Evolutionary conservation across 768 basidiomycete species (phyloP).

Genomic region (Boletus fagicola): DNA sequence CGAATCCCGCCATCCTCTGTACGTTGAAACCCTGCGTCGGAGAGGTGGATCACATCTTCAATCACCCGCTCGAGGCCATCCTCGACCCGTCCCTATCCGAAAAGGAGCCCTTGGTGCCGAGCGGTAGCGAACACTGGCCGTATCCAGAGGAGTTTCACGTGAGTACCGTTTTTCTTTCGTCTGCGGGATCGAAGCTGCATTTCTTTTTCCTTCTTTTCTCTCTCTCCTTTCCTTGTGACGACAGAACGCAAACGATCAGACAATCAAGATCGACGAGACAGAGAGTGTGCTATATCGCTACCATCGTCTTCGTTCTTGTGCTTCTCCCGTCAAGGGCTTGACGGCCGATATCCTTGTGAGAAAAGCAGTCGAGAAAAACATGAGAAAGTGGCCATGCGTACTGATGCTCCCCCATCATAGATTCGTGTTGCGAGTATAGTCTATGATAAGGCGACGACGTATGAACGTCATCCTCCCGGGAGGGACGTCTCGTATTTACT

Average conservation of each 20-base stretch:
- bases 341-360: constrained; percentile 80
- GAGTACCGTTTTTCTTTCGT: constrained; percentile 26
- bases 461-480: constrained; percentile 55
- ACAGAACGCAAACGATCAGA: constrained; percentile 56
- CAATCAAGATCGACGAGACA: constrained; percentile 42
- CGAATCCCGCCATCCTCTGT: constrained; percentile 48
- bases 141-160: constrained; percentile 75
- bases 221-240: not conserved
- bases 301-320: constrained; percentile 77
- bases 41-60: constrained; percentile 81
- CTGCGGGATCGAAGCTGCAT: not conserved
- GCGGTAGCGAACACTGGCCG: constrained; percentile 73
- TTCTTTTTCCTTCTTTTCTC: not conserved
- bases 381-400: not conserved
- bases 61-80: constrained; percentile 71
- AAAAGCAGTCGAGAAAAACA: not conserved
- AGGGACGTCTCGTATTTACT: constrained; percentile 39
- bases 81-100: constrained; percentile 54
- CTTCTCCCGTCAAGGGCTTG: constrained; percentile 81
- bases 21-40: constrained; percentile 52
- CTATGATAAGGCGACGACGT: constrained; percentile 49
- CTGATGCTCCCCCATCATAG: constrained; percentile 15
- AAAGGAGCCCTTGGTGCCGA: constrained; percentile 48
- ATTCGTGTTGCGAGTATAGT: constrained; percentile 60
- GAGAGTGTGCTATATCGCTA: constrained; percentile 63